Evolutionary conservation across 2,329 filamentous ascomycete species (phyloP).

Genomic region (Cercospora citrullina): DNA sequence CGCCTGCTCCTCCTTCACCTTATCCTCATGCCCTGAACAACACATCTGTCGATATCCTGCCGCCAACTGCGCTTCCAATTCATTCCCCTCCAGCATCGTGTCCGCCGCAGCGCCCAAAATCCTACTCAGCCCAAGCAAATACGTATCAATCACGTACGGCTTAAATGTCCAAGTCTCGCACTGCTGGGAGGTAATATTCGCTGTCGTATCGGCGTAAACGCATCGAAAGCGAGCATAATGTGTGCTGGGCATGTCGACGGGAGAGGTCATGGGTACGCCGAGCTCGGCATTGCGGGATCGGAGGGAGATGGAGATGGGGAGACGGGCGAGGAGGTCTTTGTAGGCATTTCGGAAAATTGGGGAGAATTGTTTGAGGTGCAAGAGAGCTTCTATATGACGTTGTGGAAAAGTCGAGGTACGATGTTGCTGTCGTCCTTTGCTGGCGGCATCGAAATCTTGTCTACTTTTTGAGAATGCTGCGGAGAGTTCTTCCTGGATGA

Average conservation of each 20-base stretch:
- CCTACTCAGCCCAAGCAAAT: conserved; percentile 14
- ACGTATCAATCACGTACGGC: conserved; percentile 22
- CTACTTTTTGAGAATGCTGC: not conserved
- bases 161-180: conserved; percentile 25
- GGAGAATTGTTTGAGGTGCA: conserved; percentile 22
- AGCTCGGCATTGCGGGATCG: conserved; percentile 4
- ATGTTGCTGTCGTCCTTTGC: not conserved
- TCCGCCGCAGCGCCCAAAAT: conserved; percentile 17
- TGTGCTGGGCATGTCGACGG: conserved; percentile 16
- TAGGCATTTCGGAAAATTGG: conserved; percentile 16
- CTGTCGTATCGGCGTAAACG: conserved; percentile 10
- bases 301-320: conserved; percentile 20
- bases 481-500: conserved; percentile 17
- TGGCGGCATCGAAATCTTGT: not conserved
- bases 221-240: conserved; percentile 22
- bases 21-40: conserved; percentile 20
- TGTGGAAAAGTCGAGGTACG: conserved; percentile 2
- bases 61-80: conserved; percentile 15
- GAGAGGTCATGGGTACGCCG: conserved; percentile 12
- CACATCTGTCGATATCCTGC: conserved; percentile 18
- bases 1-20: conserved; percentile 19
- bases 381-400: conserved; percentile 13
- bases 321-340: conserved; percentile 15
- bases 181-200: not conserved
- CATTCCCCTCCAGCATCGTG: conserved; percentile 1